Evolutionary conservation across 179 eudicot genomes (phyloP).

Genomic region (Silene coronaria): DNA sequence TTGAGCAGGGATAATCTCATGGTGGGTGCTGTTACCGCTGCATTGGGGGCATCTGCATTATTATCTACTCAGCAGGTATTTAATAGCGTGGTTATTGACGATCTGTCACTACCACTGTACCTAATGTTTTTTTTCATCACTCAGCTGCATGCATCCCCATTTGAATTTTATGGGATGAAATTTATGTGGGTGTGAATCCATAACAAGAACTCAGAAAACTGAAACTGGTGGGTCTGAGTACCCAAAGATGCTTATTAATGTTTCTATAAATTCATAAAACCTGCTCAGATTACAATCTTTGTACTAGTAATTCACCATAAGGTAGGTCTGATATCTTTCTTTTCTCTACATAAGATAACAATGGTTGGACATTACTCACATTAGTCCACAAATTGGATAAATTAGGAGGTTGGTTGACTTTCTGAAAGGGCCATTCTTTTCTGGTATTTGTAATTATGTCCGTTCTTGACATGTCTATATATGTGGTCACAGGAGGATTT

Average conservation of each 20-base stretch:
- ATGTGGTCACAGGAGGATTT: conserved; percentile 24
- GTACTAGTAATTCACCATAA: background rate
- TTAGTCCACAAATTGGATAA: background rate
- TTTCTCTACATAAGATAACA: background rate
- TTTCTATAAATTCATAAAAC: background rate
- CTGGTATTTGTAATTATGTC: background rate
- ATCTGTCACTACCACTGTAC: background rate
- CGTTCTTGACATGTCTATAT: conserved; percentile 4
- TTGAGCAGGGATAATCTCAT: conserved; percentile 36
- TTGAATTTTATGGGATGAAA: background rate
- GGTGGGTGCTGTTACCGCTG: conserved; percentile 92
- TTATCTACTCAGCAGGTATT: conserved; percentile 60
- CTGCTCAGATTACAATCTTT: background rate
- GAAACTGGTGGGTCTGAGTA: background rate
- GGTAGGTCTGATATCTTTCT: background rate
- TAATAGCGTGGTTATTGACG: background rate
- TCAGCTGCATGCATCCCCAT: background rate
- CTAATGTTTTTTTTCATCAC: background rate
- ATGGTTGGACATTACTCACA: background rate
- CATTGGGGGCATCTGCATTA: conserved; percentile 86
- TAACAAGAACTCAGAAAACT: background rate
- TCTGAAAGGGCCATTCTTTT: background rate
- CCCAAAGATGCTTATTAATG: background rate
- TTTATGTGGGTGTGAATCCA: background rate
- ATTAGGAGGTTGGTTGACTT: conserved; percentile 7